Evolutionary conservation across 306 rosid species (phyloP).

Genomic region (Luffa aegyptiaca): DNA sequence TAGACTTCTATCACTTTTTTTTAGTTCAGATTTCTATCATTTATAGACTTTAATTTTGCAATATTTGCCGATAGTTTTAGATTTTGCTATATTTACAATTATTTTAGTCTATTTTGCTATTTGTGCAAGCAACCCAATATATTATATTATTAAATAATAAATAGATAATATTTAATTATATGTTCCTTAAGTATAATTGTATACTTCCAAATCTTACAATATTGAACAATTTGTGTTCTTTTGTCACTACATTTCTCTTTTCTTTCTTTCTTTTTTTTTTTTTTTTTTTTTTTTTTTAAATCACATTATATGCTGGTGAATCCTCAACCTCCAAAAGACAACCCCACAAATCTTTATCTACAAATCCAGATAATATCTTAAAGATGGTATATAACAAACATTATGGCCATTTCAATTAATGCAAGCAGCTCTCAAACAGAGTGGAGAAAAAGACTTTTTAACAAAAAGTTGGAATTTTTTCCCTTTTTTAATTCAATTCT

Average conservation of each 20-base stretch:
- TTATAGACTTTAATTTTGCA: too few species aligned
- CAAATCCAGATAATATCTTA: background rate
- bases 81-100: too few species aligned
- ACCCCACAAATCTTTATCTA: slow-evolving; percentile 1
- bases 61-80: too few species aligned
- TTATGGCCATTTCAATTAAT: slow-evolving; percentile 9
- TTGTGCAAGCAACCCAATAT: too few species aligned
- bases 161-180: background rate
- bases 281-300: background rate
- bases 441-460: background rate
- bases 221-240: background rate
- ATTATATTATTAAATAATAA: background rate
- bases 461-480: background rate
- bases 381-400: slow-evolving; percentile 8
- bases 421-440: slow-evolving; percentile 11
- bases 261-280: background rate
- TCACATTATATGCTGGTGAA: background rate
- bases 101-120: too few species aligned
- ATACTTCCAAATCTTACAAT: background rate
- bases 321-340: background rate
- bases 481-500: background rate
- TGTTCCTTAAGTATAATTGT: background rate
- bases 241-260: background rate
- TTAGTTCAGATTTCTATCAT: too few species aligned
- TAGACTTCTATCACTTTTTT: too few species aligned